Evolutionary conservation across 176 grass and related monocot species (phyloP), one percentile per base, ranked within the genome.

Genomic region (Aegilops tauschii): DNA sequence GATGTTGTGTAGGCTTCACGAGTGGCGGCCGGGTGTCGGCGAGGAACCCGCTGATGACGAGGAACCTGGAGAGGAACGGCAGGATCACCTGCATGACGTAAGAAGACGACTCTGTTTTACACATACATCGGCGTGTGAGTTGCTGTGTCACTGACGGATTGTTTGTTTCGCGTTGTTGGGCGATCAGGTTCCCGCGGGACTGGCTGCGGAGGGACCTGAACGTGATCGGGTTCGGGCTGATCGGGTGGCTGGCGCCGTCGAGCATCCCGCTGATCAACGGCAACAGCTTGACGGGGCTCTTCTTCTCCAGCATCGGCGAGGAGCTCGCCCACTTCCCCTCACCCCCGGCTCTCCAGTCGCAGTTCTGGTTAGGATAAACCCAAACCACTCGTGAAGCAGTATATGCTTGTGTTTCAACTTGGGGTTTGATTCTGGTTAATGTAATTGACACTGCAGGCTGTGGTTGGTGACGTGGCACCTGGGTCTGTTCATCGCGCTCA

Each of bases 241-340:
- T 99, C 56, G 97, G 94, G 47, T 99, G 97, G 97, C 17, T 99
- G 1, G 94, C 77, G 9, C 97, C 97, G 62, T 96, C 97, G 10
- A 99, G 97, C 87, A 1, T 94, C 81, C 97, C 97, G 31, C 89
- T 40, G 65, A 99, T 99, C 92, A 86, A 92, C 50, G 97, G 97
- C 82, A 93, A 99, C 73, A 99, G 97, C 92, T 73, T 99, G 10
- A 92, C 92, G 3, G 97, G 97, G 7, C 90, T 99, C 80, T 96
- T 99, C 92, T 96, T 99, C 83, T 89, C 92, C 37, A 99, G 97
- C 92, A 99, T 99, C 68, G 78, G 92, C 81, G 42, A 92, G 63
- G 97, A 99, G 92, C 90, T 99, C 42, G 72, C 97, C 49, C 97
- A 99, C 90, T 99, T 91, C 82, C 97, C 97, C 16, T 87, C 97